Base-by-base conservation (phyloP, 163 green algal genomes). In the Prototheca stagnorum region DNA sequence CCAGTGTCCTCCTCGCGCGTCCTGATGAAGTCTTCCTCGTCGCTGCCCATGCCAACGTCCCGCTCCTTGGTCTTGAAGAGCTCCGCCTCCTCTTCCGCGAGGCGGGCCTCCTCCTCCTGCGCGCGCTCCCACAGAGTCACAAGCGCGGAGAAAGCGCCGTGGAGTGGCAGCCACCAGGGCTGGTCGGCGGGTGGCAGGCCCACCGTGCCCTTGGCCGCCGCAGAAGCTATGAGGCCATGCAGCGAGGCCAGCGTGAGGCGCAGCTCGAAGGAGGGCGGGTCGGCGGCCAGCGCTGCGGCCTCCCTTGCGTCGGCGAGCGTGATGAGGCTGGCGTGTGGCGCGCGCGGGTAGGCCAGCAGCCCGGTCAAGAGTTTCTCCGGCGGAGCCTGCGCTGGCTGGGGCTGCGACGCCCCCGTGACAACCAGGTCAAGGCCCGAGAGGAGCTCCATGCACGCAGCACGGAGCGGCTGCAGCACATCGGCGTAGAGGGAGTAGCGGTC, bases 51-150 rank as follows among this genome's bases (percentile, higher is more conserved):
- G 39, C 45, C 51, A 0, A 42, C 54, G 28, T 25, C 63, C 15
- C 60, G 57, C 0, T 51, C 53, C 69, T 92, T 95, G 60, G 52
- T 74, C 68, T 87, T 91, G 73, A 85, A 95, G 44, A 84, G 33
- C 56, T 79, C 55, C 1, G 70, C 84, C 49, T 83, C 75, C 54
- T 87, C 77, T 3, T 49, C 64, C 4, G 76, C 80, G 3, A 39
- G 36, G 25, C 46, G 52, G 50, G 72, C 68, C 58, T 88, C 64
- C 44, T 73, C 73, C 7, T 62, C 75, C 41, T 73, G 67, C 6
- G 86, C 47, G 29, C 71, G 54, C 43, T 72, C 64, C 75, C 73
- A 88, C 2, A 51, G 51, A 7, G 22, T 25, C 49, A 74, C 39
- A 36, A 84, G 51, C 20, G 7, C 22, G 23, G 5, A 14, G 24